A percentile compares a stretch with the other conserved stretches of the same genome.
Conservation (phyloP, 1,284 basidiomycete genomes). For the Cryptococcus hybrid region DNA sequence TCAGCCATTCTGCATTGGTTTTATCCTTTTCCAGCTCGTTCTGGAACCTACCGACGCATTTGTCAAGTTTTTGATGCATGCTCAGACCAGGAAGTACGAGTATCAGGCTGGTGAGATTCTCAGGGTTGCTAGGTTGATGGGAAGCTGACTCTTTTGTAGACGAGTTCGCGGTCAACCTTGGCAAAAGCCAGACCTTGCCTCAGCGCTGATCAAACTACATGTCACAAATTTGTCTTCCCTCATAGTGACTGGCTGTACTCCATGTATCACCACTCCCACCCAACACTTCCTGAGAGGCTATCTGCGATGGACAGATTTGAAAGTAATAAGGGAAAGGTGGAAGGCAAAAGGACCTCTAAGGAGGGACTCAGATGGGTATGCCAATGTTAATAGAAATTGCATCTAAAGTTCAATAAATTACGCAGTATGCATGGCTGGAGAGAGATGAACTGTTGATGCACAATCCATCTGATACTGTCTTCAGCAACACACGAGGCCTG, state of each 20-base stretch:
- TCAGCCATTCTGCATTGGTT: slow-evolving; percentile 81
- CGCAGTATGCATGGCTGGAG: too few species aligned
- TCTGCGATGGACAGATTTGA: slow-evolving; percentile 65
- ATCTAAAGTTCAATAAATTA: too few species aligned
- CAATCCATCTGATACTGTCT: too few species aligned
- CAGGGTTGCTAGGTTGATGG: neutral
- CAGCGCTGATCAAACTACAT: slow-evolving; percentile 76
- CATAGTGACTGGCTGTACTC: slow-evolving; percentile 93
- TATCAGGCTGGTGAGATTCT: slow-evolving; percentile 80
- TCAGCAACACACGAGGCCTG: too few species aligned
- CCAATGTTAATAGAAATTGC: too few species aligned
- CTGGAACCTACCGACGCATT: slow-evolving; percentile 77
- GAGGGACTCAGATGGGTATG: neutral
- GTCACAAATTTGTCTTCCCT: slow-evolving; percentile 84
- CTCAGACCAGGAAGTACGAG: slow-evolving; percentile 77
- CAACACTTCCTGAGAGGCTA: slow-evolving; percentile 81
- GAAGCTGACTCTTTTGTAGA: slow-evolving; percentile 20
- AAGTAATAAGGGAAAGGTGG: slow-evolving; percentile 9
- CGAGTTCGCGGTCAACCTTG: slow-evolving; percentile 45
- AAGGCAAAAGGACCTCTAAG: slow-evolving; percentile 10
- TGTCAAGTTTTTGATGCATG: slow-evolving; percentile 73
- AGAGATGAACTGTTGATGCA: too few species aligned
- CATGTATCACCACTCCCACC: slow-evolving; percentile 89
- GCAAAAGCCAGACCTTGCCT: slow-evolving; percentile 63
- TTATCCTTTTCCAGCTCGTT: slow-evolving; percentile 84